Evolutionary conservation across 2,329 filamentous ascomycete genomes (phyloP).

Genomic region (Fusarium verticillioides): DNA sequence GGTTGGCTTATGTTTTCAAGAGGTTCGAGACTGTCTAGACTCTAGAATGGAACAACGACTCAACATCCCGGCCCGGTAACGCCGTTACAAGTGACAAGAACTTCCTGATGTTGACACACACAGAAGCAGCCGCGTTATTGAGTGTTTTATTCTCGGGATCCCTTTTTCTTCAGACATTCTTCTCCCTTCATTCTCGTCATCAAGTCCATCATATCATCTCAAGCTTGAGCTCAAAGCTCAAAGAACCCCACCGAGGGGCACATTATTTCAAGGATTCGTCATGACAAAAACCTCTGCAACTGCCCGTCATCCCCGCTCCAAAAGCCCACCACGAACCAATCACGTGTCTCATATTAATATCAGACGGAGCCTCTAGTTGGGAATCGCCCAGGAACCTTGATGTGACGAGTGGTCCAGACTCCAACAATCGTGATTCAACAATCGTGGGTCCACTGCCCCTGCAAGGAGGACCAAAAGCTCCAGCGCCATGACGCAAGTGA

Average conservation of each 20-base stretch:
- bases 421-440: constrained; percentile 33
- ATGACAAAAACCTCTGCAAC: constrained; percentile 22
- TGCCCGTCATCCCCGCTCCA: constrained; percentile 27
- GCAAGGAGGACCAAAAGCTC: constrained; percentile 28
- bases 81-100: constrained; percentile 30
- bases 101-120: constrained; percentile 13
- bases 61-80: constrained; percentile 30
- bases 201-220: constrained; percentile 23
- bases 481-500: constrained; percentile 25
- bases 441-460: constrained; percentile 14
- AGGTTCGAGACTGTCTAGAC: constrained; percentile 30
- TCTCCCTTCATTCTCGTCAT: not conserved
- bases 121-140: not conserved
- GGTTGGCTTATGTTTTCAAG: constrained; percentile 7
- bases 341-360: constrained; percentile 31
- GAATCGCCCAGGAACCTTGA: constrained; percentile 31
- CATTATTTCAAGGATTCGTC: constrained; percentile 6
- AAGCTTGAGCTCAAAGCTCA: constrained; percentile 3
- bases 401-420: constrained; percentile 19
- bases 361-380: constrained; percentile 24
- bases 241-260: constrained; percentile 40
- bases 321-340: constrained; percentile 35
- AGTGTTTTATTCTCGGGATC: not conserved
- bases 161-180: not conserved
- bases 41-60: constrained; percentile 12